Evolutionary conservation across 2,329 filamentous ascomycete genomes (phyloP).

Genomic region (Fusarium graminum): DNA sequence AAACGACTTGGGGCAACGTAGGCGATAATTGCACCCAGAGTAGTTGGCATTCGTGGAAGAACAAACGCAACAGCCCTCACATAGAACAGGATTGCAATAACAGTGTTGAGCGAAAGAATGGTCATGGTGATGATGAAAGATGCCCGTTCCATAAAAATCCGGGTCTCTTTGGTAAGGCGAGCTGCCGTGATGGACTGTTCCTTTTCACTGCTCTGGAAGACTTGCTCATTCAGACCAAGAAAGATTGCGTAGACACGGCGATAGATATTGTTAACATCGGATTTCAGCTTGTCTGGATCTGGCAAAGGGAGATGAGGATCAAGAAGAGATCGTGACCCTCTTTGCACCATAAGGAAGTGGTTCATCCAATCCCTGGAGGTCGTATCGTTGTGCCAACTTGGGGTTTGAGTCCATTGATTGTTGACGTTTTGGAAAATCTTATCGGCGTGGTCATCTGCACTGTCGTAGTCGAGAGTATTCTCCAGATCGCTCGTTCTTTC

Average conservation of each 20-base stretch:
- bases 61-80: constrained; percentile 55
- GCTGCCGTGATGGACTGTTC: constrained; percentile 23
- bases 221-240: constrained; percentile 58
- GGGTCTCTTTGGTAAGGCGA: constrained; percentile 48
- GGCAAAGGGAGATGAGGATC: constrained; percentile 48
- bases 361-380: constrained; percentile 60
- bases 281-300: constrained; percentile 31
- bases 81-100: constrained; percentile 61
- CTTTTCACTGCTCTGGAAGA: constrained; percentile 51
- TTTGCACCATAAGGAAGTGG: constrained; percentile 56
- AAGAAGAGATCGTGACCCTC: constrained; percentile 52
- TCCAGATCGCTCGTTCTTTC: constrained; percentile 25
- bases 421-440: constrained; percentile 27
- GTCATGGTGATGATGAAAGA: constrained; percentile 61
- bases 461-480: constrained; percentile 30
- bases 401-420: not conserved
- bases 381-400: constrained; percentile 65
- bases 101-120: constrained; percentile 59
- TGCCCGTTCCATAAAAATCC: constrained; percentile 62
- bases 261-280: constrained; percentile 45
- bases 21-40: constrained; percentile 61
- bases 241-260: constrained; percentile 42
- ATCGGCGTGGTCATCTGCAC: constrained; percentile 28
- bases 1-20: constrained; percentile 63
- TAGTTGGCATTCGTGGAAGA: constrained; percentile 65